A percentile compares a stretch with the other conserved stretches of the same genome.
phyloP scores from a whole-genome alignment of 257 asterid genomes.

The Plantago major region DNA sequence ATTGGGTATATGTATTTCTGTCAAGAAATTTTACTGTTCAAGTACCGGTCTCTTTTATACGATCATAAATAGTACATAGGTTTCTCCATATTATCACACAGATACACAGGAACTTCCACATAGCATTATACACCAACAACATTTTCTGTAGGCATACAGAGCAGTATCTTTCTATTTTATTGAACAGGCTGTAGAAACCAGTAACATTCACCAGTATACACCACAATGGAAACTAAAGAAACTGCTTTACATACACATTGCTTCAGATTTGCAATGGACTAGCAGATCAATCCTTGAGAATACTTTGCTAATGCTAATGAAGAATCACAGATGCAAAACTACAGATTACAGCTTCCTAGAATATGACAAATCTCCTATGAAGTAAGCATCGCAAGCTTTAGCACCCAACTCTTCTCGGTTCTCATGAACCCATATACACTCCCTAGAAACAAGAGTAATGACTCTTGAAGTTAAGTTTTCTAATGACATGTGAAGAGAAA shows the following conservation, averaged over 20 bases:
- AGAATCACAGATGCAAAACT: constrained; percentile 7
- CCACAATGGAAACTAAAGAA: constrained; percentile 11
- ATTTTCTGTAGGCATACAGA: background rate
- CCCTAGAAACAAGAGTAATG: constrained; percentile 10
- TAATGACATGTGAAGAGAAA: background rate
- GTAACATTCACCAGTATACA: background rate
- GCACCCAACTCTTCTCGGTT: constrained; percentile 42
- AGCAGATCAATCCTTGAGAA: constrained; percentile 21
- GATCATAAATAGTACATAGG: background rate
- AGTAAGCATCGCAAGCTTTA: constrained; percentile 17
- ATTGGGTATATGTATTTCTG: constrained; percentile 1
- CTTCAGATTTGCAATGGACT: constrained; percentile 9
- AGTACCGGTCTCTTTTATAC: background rate
- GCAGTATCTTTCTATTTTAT: background rate
- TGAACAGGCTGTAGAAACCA: background rate
- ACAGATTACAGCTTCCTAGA: constrained; percentile 15
- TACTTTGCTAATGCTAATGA: constrained; percentile 10
- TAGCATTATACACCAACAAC: background rate
- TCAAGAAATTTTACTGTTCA: constrained; percentile 8
- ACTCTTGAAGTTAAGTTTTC: constrained; percentile 15
- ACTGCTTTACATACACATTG: constrained; percentile 20
- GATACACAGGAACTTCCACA: background rate
- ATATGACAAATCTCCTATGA: too few relatives aligned
- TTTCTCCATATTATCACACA: background rate
- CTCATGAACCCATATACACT: constrained; percentile 26